These are phyloP conservation scores for Euphorbia corollata DNA, from an alignment of 441 rosid genomes.

Conservation along the genomic window DNA sequence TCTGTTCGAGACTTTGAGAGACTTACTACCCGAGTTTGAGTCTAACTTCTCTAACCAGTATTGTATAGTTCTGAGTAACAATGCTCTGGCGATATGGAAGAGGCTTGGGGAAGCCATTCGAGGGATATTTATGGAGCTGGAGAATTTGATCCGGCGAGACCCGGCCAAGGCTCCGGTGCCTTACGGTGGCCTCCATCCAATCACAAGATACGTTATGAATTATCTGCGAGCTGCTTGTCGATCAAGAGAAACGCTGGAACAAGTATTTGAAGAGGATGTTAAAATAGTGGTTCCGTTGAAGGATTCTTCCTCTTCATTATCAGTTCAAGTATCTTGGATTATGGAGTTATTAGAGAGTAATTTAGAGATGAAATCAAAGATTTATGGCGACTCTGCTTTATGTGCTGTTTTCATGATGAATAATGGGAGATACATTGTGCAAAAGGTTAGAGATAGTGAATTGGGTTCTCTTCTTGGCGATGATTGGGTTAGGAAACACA, in stretches of 20 bases:
- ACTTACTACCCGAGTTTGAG: slow-evolving; percentile 75
- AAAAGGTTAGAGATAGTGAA: slow-evolving; percentile 70
- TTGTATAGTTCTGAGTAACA: slow-evolving; percentile 63
- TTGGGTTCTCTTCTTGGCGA: slow-evolving; percentile 69
- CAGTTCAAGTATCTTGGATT: slow-evolving; percentile 74
- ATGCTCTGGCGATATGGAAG: slow-evolving; percentile 67
- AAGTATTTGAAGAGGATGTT: slow-evolving; percentile 55
- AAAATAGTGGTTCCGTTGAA: slow-evolving; percentile 37
- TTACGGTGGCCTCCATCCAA: slow-evolving; percentile 77
- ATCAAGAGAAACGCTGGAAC: slow-evolving; percentile 66
- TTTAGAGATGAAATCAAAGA: slow-evolving; percentile 71
- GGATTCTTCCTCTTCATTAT: slow-evolving; percentile 47
- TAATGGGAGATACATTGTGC: slow-evolving; percentile 71
- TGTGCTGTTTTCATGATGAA: slow-evolving; percentile 76
- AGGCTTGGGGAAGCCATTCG: slow-evolving; percentile 68
- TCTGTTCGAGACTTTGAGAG: slow-evolving; percentile 73
- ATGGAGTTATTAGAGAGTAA: slow-evolving; percentile 89
- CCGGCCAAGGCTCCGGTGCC: slow-evolving; percentile 76
- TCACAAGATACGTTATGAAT: slow-evolving; percentile 90
- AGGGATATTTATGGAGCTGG: slow-evolving; percentile 89
- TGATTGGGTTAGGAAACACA: slow-evolving; percentile 80
- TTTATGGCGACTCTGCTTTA: slow-evolving; percentile 58
- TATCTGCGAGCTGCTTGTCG: slow-evolving; percentile 78
- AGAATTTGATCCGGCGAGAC: slow-evolving; percentile 77
- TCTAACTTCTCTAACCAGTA: slow-evolving; percentile 63